Evolutionary conservation across 192 early-diverging fungal genomes (phyloP).

Genomic region (Linnemannia zychae): DNA sequence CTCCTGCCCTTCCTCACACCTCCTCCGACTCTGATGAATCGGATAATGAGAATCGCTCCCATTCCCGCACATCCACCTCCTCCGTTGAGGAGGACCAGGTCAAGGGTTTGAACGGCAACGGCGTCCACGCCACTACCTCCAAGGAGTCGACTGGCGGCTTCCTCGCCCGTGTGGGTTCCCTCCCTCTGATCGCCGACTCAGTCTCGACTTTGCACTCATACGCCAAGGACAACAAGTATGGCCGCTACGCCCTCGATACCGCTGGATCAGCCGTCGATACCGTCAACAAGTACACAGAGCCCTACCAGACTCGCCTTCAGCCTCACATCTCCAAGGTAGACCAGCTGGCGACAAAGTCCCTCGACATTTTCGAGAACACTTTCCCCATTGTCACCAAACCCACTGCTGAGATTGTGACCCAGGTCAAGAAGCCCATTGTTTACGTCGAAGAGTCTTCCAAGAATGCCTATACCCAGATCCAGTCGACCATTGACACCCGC

Average conservation of each 20-base stretch:
- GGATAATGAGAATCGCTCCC: conserved; percentile 50
- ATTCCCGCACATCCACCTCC: conserved; percentile 68
- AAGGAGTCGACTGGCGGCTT: conserved; percentile 13
- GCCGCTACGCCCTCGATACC: conserved; percentile 34
- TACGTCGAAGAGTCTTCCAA: conserved; percentile 58
- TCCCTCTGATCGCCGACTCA: conserved; percentile 68
- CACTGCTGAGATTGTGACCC: conserved; percentile 70
- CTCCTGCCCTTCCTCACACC: conserved; percentile 30
- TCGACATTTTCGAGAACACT: conserved; percentile 70
- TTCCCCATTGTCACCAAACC: conserved; percentile 74
- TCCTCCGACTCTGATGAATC: conserved; percentile 50
- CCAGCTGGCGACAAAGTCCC: conserved; percentile 71
- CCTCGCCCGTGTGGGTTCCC: conserved; percentile 60
- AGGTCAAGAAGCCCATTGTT: conserved; percentile 65
- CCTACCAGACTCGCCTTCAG: conserved; percentile 54
- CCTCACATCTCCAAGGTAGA: conserved; percentile 70
- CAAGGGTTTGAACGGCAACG: conserved; percentile 49
- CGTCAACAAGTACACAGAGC: conserved; percentile 48
- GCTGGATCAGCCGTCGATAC: conserved; percentile 43
- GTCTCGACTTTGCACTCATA: conserved; percentile 62
- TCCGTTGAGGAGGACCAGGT: conserved; percentile 62
- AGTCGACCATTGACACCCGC: conserved; percentile 57
- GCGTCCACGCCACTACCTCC: conserved; percentile 1
- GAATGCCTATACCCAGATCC: conserved; percentile 67
- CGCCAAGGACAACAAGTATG: conserved; percentile 56